Evolutionary conservation across 805 yeast species (phyloP), one percentile per base, ranked within the genome.

Genomic region (Brettanomyces sp.): DNA sequence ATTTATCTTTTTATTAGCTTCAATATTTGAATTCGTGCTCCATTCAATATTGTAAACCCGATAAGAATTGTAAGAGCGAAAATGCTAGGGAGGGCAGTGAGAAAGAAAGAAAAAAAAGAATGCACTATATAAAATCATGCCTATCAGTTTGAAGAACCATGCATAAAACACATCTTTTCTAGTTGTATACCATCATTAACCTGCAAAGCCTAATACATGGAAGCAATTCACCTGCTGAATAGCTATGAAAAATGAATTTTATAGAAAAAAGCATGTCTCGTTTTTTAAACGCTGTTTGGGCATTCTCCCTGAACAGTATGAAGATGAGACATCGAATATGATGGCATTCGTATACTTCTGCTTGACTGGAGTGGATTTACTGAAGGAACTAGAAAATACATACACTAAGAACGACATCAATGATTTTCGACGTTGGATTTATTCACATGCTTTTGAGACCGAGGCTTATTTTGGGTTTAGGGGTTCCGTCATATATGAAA

Each of bases 331-430:
- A 55, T 73, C 86, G 5, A 83, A 82, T 54, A 77, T 75, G 50
- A 56, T 87, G 42, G 78, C 91, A 4, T 61, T 89, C n/a, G 67
- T 81, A 3, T 85, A 80, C 59, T 87, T 87, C 57, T 72, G 85
- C 39, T 56, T 88, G 1, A 70, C 76, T 32, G 90, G 89, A 0
- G 66, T 82, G 11, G 76, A 70, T 25, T 51, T 82, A 11, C 56
- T 76, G 28, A 56, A 52, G 53, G 47, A 62, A 51, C 9, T 55
- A 56, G 42, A 60, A 34, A 42, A 56, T 35, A 48, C 65, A 45
- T 59, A 67, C 49, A 39, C 57, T 3, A 43, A 47, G 11, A 46
- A 54, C 18, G 64, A 71, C 50, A 52, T 56, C 12, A 36, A 45
- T n/a, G 49, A 56, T 21, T 66, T 67, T 54, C 56, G 67, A 1